Conservation (phyloP, 1,284 basidiomycete species). For the Rhodotorula sp. region DNA sequence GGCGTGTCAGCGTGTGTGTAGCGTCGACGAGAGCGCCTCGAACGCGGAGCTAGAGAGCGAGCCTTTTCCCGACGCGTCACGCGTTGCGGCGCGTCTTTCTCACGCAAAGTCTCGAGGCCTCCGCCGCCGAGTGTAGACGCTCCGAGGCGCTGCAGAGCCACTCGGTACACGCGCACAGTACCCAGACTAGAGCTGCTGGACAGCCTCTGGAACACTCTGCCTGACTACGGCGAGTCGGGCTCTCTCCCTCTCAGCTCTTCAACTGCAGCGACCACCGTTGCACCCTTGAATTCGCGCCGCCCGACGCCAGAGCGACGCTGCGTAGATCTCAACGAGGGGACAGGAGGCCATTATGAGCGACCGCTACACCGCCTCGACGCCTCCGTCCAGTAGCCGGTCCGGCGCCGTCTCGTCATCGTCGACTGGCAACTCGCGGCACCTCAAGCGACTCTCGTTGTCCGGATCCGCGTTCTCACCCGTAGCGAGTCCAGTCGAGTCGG, state of each 20-base stretch:
- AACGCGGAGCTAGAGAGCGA: not conserved
- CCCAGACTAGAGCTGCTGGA: too few species aligned
- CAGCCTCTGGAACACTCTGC: too few species aligned
- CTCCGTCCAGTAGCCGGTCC: not conserved
- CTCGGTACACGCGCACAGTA: too few species aligned
- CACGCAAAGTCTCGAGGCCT: too few species aligned
- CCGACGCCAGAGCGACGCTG: too few species aligned
- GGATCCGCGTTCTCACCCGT: not conserved
- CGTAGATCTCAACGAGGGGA: not conserved
- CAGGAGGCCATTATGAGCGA: not conserved
- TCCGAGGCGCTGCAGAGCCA: too few species aligned
- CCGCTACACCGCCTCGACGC: not conserved
- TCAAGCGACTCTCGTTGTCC: conserved; percentile 29
- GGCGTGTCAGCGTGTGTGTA: not conserved
- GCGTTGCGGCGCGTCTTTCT: not conserved
- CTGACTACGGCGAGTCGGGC: too few species aligned
- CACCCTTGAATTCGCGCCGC: too few species aligned
- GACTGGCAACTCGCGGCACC: conserved; percentile 7
- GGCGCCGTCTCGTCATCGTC: not conserved
- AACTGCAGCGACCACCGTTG: too few species aligned
- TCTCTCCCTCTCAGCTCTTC: too few species aligned
- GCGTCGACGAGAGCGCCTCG: not conserved
- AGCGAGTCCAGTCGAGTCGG: not conserved
- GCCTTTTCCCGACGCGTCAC: not conserved
- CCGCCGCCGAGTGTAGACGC: too few species aligned